Percentiles rank a stretch among this genome's conserved stretches.
Conservation (phyloP, 2,329 filamentous ascomycete species). For the Macroventuria anomochaeta region DNA sequence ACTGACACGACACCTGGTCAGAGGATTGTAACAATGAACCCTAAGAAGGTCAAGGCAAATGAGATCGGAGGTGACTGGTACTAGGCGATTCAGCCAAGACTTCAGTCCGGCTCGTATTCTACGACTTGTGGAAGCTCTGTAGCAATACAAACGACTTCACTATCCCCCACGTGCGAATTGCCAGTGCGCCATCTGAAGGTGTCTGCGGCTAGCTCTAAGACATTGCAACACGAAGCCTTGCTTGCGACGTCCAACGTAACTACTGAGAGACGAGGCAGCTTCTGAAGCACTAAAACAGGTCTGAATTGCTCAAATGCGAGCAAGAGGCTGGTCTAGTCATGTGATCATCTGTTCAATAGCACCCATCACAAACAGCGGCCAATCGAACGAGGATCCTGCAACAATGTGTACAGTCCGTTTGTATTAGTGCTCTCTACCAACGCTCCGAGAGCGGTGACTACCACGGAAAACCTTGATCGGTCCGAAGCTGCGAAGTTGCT, state of each 20-base stretch:
- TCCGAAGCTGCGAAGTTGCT: constrained; percentile 5
- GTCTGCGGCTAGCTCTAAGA: too few relatives aligned
- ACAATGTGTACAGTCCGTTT: too few relatives aligned
- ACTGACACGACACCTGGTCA: constrained; percentile 64
- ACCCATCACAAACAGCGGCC: too few relatives aligned
- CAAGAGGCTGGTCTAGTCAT: too few relatives aligned
- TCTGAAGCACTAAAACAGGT: too few relatives aligned
- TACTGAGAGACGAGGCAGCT: too few relatives aligned
- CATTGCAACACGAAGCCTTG: not conserved
- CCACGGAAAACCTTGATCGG: constrained; percentile 10
- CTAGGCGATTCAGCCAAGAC: constrained; percentile 36
- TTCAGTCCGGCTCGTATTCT: not conserved
- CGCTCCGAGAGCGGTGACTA: not conserved
- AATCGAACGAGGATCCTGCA: too few relatives aligned
- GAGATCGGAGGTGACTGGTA: constrained; percentile 67
- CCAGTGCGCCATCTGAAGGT: too few relatives aligned
- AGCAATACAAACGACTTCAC: not conserved
- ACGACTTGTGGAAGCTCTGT: not conserved
- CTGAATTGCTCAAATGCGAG: too few relatives aligned
- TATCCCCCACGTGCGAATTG: too few relatives aligned
- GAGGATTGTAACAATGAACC: constrained; percentile 65
- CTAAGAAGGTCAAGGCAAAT: constrained; percentile 59
- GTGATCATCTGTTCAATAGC: too few relatives aligned
- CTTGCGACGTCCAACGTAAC: too few relatives aligned
- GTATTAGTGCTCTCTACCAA: not conserved